A percentile compares a stretch with the other conserved stretches of the same genome.
Conservation (phyloP, 192 early-diverging fungal genomes). For the Thoreauomyces humboldtii region DNA sequence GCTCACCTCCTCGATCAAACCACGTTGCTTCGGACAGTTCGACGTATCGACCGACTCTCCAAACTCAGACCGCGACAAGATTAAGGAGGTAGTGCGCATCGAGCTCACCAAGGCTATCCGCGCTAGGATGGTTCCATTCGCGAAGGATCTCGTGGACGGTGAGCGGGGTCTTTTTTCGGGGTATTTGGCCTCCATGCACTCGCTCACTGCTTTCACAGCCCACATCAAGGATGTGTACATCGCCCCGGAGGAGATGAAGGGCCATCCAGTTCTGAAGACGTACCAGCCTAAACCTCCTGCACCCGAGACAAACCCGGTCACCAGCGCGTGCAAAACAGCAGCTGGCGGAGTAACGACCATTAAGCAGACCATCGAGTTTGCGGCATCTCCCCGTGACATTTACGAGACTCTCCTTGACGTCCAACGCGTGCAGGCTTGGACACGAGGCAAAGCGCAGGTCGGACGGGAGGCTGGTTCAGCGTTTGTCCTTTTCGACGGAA, state of each 20-base stretch:
- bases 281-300: conserved; percentile 55
- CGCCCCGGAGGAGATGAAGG: conserved; percentile 56
- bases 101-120: conserved; percentile 59
- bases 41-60: conserved; percentile 63
- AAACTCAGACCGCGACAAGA: conserved; percentile 45
- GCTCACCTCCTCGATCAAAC: background rate
- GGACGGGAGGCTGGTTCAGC: conserved; percentile 55
- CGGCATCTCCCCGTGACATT: conserved; percentile 75
- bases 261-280: conserved; percentile 43
- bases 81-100: conserved; percentile 72
- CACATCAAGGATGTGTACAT: conserved; percentile 85
- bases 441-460: conserved; percentile 67
- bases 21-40: too few species aligned
- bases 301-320: conserved; percentile 16
- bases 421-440: conserved; percentile 74
- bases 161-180: too few species aligned
- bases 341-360: conserved; percentile 51
- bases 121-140: conserved; percentile 61
- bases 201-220: conserved; percentile 37
- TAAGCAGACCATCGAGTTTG: conserved; percentile 76
- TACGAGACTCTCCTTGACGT: conserved; percentile 79
- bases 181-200: too few species aligned
- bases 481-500: conserved; percentile 85
- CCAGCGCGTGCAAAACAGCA: conserved; percentile 14
- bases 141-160: conserved; percentile 70